Conservation (phyloP, 106 monocot genomes). For the Acorus gramineus region DNA sequence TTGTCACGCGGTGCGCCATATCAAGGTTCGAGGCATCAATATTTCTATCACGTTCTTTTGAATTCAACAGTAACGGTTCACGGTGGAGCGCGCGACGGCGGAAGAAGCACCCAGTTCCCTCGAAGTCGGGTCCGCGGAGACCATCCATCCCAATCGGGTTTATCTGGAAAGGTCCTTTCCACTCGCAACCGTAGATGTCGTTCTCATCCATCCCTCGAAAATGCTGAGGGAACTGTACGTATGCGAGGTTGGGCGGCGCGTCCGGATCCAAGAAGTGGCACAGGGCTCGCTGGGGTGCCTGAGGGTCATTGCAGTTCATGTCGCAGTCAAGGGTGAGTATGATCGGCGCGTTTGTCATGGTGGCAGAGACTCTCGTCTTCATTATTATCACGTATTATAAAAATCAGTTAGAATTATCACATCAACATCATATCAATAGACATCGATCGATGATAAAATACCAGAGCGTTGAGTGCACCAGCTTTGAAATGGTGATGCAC, state of each 20-base stretch:
- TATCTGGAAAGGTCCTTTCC: constrained; percentile 21
- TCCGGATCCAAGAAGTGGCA: constrained; percentile 55
- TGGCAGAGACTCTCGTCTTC: constrained; percentile 42
- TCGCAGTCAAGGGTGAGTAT: constrained; percentile 69
- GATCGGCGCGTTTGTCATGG: constrained; percentile 48
- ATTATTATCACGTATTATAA: too few relatives aligned
- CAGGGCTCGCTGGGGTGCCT: constrained; percentile 38
- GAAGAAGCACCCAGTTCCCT: constrained; percentile 55
- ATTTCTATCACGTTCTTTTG: not conserved
- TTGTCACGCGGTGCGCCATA: constrained; percentile 24
- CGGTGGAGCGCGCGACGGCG: constrained; percentile 20
- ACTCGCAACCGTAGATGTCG: constrained; percentile 53
- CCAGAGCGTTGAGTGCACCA: constrained; percentile 65
- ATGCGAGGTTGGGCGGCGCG: constrained; percentile 28
- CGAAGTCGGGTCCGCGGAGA: constrained; percentile 38
- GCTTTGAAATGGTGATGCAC: constrained; percentile 65
- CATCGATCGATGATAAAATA: constrained; percentile 1
- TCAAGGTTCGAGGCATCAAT: not conserved
- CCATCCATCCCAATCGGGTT: constrained; percentile 53
- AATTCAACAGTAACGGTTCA: not conserved
- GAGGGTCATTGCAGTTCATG: constrained; percentile 57
- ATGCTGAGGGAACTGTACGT: constrained; percentile 72
- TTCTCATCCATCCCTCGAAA: constrained; percentile 36
- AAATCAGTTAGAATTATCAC: too few relatives aligned
- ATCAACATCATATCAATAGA: too few relatives aligned